Evolutionary conservation across 305 asterid species (phyloP).

Genomic region (Fraxinus baroniana): DNA sequence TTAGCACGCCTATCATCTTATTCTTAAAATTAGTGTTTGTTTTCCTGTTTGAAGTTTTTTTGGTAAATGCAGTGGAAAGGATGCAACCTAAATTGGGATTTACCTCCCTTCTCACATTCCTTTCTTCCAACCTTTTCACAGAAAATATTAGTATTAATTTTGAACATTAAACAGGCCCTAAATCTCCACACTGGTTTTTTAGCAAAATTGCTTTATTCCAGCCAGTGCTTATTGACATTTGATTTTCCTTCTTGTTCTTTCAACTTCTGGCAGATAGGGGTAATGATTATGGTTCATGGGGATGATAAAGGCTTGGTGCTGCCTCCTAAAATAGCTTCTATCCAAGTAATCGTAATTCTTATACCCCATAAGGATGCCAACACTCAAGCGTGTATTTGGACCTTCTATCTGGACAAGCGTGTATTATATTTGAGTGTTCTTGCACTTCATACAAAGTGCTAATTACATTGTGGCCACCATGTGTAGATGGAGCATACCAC

Average conservation of each 20-base stretch:
- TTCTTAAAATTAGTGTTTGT: not conserved
- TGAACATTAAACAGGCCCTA: not conserved
- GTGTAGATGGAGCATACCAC: too few relatives aligned
- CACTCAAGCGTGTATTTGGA: constrained; percentile 38
- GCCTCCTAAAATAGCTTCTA: constrained; percentile 88
- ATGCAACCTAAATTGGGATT: not conserved
- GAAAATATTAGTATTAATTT: not conserved
- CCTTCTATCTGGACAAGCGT: too few relatives aligned
- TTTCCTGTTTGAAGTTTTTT: not conserved
- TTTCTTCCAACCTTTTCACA: not conserved
- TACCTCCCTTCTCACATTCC: not conserved
- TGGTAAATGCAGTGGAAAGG: not conserved
- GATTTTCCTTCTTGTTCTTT: not conserved
- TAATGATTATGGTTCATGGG: constrained; percentile 94
- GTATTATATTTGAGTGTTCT: too few relatives aligned
- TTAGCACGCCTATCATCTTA: not conserved
- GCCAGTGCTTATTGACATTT: not conserved
- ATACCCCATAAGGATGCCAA: constrained; percentile 87
- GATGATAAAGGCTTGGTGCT: constrained; percentile 90
- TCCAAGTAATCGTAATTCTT: constrained; percentile 75
- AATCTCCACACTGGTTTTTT: not conserved
- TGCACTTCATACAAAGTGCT: too few relatives aligned
- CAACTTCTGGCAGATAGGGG: constrained; percentile 65
- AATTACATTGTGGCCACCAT: too few relatives aligned
- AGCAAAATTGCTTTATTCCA: not conserved